Evolutionary conservation across 2,329 filamentous ascomycete species (phyloP).

Genomic region (Ascochyta lentis): DNA sequence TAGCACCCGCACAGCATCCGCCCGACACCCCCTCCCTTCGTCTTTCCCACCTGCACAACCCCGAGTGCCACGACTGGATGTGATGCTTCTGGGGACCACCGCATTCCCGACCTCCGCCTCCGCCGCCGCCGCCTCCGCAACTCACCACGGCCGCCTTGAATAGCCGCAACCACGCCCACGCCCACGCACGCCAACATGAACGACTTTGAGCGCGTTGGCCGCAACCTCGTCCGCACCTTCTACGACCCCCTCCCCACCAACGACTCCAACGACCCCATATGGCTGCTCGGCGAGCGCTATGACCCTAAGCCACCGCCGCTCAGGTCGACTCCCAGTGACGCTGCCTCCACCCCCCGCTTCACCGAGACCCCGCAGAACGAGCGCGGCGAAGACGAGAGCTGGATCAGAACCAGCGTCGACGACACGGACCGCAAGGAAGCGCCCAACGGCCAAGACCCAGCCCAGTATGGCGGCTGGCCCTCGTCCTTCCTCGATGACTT

Average conservation of each 20-base stretch:
- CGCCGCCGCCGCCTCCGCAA: conserved; percentile 16
- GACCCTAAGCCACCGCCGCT: conserved; percentile 42
- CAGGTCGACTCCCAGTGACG: conserved; percentile 27
- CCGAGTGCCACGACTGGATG: conserved; percentile 14
- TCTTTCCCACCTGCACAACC: not conserved
- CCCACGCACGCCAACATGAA: conserved; percentile 56
- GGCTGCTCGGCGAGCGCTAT: conserved; percentile 77
- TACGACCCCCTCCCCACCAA: conserved; percentile 91
- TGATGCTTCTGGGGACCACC: conserved; percentile 20
- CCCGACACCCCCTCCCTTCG: not conserved
- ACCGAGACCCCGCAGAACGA: conserved; percentile 35
- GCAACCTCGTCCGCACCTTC: conserved; percentile 86
- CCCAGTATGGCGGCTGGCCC: conserved; percentile 73
- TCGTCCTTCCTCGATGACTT: conserved; percentile 87
- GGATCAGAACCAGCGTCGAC: conserved; percentile 74
- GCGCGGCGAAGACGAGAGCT: conserved; percentile 48
- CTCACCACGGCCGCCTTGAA: conserved; percentile 16
- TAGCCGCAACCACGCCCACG: conserved; percentile 3
- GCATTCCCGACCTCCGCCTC: conserved; percentile 20
- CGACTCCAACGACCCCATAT: conserved; percentile 75
- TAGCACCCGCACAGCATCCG: not conserved
- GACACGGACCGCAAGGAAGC: conserved; percentile 70
- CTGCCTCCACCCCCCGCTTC: conserved; percentile 21
- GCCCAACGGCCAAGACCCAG: conserved; percentile 43
- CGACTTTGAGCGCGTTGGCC: conserved; percentile 75